Base-by-base conservation (phyloP, 108 stramenopile species). In the Cyclotella distinguenda region DNA sequence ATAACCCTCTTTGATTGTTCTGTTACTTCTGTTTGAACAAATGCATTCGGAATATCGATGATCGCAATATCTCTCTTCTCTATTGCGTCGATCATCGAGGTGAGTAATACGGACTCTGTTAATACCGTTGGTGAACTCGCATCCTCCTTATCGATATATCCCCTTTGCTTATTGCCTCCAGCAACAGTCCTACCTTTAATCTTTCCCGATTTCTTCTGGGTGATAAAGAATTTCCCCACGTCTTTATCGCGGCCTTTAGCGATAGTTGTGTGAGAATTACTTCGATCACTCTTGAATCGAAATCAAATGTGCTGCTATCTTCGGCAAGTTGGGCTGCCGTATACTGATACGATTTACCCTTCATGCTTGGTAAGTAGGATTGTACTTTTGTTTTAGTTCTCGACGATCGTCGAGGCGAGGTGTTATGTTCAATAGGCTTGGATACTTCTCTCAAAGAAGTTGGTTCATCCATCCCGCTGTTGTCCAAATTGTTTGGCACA, bases 31-130 rank as follows among this genome's bases (percentile, higher is more conserved):
- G n/a, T n/a, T n/a, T n/a, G n/a, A n/a, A n/a, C n/a, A n/a, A n/a
- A n/a, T n/a, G 81, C 79, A 22, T 58, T 64, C 0, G 78, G 79
- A 12, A 87, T 44, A 30, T 87, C 86, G 52, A 68, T 23, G 8
- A 71, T 73, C 11, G 66, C 73, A 0, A 80, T 65, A 30, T 84
- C 76, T 15, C 83, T 36, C n/a, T 52, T 22, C 62, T 84, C 73
- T 6, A 67, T 30, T 18, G 83, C 77, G 42, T 81, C 77, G 36
- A 81, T 79, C 7, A 63, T 45, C 6, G 55, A 47, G 13, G 77
- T n/a, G n/a, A n/a, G n/a, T 13, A 84, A 39, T 1, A 78, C 18
- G 12, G 68, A 46, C 11, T 74, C 72, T n/a, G 33, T 38, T 3
- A 44, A 9, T 1, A 50, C 77, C 0, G 77, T 82, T 7, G 68